Evolutionary conservation across 2,329 filamentous ascomycete species (phyloP).

Genomic region (Ophiostoma pallidulum): DNA sequence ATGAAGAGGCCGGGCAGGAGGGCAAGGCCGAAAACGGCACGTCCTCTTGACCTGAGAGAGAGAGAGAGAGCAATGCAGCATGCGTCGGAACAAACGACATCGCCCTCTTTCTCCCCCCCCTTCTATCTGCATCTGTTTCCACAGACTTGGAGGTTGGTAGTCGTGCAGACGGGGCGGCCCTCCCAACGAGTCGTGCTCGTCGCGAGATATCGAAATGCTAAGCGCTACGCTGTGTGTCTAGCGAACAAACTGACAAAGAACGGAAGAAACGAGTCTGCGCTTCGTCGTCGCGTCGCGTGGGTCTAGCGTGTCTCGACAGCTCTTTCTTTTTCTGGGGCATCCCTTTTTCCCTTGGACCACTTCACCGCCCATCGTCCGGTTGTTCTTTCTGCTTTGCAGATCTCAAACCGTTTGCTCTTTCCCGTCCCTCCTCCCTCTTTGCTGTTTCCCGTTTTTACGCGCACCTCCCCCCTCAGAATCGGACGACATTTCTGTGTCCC

Average conservation of each 20-base stretch:
- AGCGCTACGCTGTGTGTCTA: too few relatives aligned
- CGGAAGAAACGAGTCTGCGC: background rate
- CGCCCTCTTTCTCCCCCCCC: too few relatives aligned
- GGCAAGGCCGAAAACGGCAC: background rate
- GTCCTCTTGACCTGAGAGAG: background rate
- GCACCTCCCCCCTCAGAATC: background rate
- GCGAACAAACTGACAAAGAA: too few relatives aligned
- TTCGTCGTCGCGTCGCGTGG: conserved; percentile 3
- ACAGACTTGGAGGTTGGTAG: too few relatives aligned
- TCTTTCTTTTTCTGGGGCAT: background rate
- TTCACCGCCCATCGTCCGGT: conserved; percentile 2
- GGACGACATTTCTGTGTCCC: background rate
- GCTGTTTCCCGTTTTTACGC: background rate
- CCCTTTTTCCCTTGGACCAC: background rate
- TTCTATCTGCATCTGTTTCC: background rate
- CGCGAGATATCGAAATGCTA: too few relatives aligned
- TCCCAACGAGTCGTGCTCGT: too few relatives aligned
- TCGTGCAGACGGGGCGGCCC: too few relatives aligned
- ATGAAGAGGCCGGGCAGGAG: background rate
- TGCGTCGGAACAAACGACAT: too few relatives aligned
- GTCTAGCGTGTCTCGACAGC: background rate
- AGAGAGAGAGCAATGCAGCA: background rate
- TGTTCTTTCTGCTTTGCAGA: conserved; percentile 4
- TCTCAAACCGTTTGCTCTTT: background rate
- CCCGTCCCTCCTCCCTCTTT: background rate